A percentile compares a stretch with the other conserved stretches of the same genome.
Evolutionary conservation across 2,329 filamentous ascomycete species (phyloP).

Genomic region (Leptoxyphium fumago): DNA sequence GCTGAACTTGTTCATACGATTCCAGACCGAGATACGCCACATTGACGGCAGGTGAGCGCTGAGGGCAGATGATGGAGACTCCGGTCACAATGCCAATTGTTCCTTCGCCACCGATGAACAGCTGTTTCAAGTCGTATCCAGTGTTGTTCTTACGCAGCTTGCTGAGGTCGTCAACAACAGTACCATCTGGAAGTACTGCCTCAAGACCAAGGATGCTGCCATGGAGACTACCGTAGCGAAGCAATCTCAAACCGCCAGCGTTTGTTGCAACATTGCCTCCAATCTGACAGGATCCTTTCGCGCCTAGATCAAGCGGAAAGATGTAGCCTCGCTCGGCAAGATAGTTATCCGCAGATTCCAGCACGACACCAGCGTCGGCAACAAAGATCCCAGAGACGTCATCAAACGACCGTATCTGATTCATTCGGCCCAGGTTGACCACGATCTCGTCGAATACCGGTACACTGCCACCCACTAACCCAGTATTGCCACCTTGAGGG

Average conservation of each 20-base stretch:
- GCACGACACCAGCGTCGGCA: conserved; percentile 76
- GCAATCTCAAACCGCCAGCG: conserved; percentile 74
- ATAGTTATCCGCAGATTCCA: conserved; percentile 78
- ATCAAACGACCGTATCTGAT: conserved; percentile 80
- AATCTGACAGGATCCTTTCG: conserved; percentile 92
- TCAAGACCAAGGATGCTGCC: conserved; percentile 86
- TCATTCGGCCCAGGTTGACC: conserved; percentile 80
- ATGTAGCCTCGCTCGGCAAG: conserved; percentile 72
- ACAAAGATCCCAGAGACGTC: conserved; percentile 83
- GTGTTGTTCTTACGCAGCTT: conserved; percentile 96
- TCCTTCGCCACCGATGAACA: conserved; percentile 91
- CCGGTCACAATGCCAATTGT: conserved; percentile 90
- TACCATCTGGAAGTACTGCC: conserved; percentile 85
- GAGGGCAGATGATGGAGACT: conserved; percentile 77
- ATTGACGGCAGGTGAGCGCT: conserved; percentile 74
- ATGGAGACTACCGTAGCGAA: conserved; percentile 89
- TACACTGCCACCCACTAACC: conserved; percentile 85
- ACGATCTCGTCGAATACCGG: conserved; percentile 98
- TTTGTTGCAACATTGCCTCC: conserved; percentile 95
- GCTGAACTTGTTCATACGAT: conserved; percentile 77
- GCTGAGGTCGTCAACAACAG: conserved; percentile 75
- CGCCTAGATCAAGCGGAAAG: conserved; percentile 92
- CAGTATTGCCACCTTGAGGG: conserved; percentile 93
- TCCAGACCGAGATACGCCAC: conserved; percentile 88
- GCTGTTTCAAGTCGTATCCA: conserved; percentile 90